phyloP scores from a whole-genome alignment of 108 stramenopile species.

The Bacterosira constricta region DNA sequence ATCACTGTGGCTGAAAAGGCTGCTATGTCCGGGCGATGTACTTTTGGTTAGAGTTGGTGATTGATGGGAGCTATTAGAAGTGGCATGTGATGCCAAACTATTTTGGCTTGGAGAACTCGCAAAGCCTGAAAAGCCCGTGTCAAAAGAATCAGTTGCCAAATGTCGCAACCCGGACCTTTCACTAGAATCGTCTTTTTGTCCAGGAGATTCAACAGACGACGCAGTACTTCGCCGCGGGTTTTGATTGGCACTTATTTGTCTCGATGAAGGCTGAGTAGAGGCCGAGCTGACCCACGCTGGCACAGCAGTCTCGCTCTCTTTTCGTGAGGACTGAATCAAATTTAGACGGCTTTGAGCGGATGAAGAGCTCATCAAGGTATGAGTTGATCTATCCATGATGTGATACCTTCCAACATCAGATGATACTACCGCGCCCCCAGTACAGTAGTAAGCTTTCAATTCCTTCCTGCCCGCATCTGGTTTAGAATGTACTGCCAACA shows the following conservation, averaged over 20 bases:
- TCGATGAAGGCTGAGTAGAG: slow-evolving; percentile 22
- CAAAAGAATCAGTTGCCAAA: background rate
- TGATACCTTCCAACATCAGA: slow-evolving; percentile 82
- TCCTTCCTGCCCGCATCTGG: slow-evolving; percentile 30
- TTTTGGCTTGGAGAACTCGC: slow-evolving; percentile 14
- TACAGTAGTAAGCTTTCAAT: slow-evolving; percentile 81
- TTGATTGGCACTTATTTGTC: background rate
- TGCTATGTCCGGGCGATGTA: slow-evolving; percentile 2
- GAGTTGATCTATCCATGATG: slow-evolving; percentile 88
- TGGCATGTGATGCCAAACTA: slow-evolving; percentile 23
- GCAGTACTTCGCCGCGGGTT: background rate
- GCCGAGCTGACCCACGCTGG: slow-evolving; percentile 47
- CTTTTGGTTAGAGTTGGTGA: slow-evolving; percentile 13
- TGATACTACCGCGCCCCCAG: slow-evolving; percentile 74
- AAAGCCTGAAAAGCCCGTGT: background rate
- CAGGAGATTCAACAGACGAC: slow-evolving; percentile 7
- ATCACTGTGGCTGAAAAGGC: slow-evolving; percentile 32
- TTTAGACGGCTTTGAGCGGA: slow-evolving; percentile 73
- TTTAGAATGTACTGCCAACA: slow-evolving; percentile 57
- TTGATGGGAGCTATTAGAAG: background rate
- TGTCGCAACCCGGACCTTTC: background rate
- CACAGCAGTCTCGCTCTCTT: slow-evolving; percentile 29
- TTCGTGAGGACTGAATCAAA: slow-evolving; percentile 71
- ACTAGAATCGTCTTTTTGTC: slow-evolving; percentile 9
- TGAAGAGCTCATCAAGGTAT: slow-evolving; percentile 74